phyloP scores from a whole-genome alignment of 2,329 filamentous ascomycete genomes.

The Aspergillus brasiliensis region DNA sequence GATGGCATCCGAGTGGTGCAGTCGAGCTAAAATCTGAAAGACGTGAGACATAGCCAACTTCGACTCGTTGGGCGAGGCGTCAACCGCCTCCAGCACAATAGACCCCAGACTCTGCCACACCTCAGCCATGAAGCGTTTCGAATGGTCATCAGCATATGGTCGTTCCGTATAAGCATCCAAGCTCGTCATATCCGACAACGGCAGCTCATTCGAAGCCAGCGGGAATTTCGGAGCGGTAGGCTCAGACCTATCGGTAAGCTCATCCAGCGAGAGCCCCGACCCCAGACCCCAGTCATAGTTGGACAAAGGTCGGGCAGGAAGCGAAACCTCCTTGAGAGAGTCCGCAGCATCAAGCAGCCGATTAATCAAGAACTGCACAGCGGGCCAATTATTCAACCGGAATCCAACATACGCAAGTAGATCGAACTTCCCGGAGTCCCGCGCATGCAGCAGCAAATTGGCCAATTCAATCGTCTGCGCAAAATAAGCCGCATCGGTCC shows the following conservation, averaged over 20 bases:
- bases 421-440: conserved; percentile 32
- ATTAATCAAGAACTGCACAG: conserved; percentile 42
- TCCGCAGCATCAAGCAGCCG: conserved; percentile 43
- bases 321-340: conserved; percentile 20
- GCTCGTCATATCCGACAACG: conserved; percentile 11
- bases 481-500: conserved; percentile 20
- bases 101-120: conserved; percentile 43
- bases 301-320: conserved; percentile 25
- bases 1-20: conserved; percentile 49
- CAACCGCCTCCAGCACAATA: conserved; percentile 47
- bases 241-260: conserved; percentile 26
- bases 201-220: neutral
- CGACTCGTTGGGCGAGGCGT: conserved; percentile 35
- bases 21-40: conserved; percentile 46
- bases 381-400: conserved; percentile 42
- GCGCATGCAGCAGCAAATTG: conserved; percentile 34
- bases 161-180: conserved; percentile 29
- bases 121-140: conserved; percentile 35
- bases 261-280: conserved; percentile 30
- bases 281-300: conserved; percentile 31
- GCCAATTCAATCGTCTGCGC: conserved; percentile 34
- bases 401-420: conserved; percentile 45
- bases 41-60: conserved; percentile 48
- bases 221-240: conserved; percentile 10
- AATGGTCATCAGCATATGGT: conserved; percentile 27